These are phyloP conservation scores for Zygosaccharomyces bisporus DNA, from an alignment of 805 yeast species.

Conservation along the genomic window DNA sequence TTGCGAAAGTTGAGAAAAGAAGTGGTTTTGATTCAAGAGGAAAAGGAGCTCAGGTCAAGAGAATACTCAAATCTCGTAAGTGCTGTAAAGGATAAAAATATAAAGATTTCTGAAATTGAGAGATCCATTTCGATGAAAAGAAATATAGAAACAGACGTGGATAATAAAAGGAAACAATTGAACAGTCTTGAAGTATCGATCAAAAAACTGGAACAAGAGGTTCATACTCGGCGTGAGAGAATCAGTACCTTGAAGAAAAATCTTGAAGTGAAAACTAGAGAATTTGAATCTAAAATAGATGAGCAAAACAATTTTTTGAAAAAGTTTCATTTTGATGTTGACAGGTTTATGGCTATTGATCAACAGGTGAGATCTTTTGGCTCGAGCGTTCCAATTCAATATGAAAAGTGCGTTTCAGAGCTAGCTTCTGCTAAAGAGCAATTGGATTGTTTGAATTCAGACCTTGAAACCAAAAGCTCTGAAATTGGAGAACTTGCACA, in stretches of 20 bases:
- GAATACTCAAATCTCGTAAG: slow-evolving; percentile 22
- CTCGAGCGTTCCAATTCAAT: slow-evolving; percentile 9
- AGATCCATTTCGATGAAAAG: slow-evolving; percentile 15
- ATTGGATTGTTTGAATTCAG: slow-evolving; percentile 18
- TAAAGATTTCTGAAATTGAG: slow-evolving; percentile 26
- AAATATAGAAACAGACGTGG: slow-evolving; percentile 16
- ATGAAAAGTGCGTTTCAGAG: slow-evolving; percentile 22
- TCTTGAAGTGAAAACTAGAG: not conserved
- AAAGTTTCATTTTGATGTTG: slow-evolving; percentile 30
- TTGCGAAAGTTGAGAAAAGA: slow-evolving; percentile 26
- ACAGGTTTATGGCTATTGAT: slow-evolving; percentile 14
- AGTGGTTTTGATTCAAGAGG: slow-evolving; percentile 24
- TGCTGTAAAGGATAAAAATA: slow-evolving; percentile 23
- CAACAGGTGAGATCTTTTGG: slow-evolving; percentile 18
- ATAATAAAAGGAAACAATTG: slow-evolving; percentile 14
- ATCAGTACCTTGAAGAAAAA: slow-evolving; percentile 6
- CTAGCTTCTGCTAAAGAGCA: slow-evolving; percentile 21
- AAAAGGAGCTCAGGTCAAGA: slow-evolving; percentile 23
- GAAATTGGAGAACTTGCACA: slow-evolving; percentile 31
- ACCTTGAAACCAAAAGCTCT: slow-evolving; percentile 19
- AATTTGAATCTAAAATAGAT: slow-evolving; percentile 3
- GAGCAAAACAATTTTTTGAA: slow-evolving; percentile 18
- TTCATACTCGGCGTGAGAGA: slow-evolving; percentile 9
- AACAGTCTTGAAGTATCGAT: slow-evolving; percentile 14
- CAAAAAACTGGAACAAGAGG: slow-evolving; percentile 7